Evolutionary conservation across 768 basidiomycete species (phyloP).

Genomic region (Crucibulum laeve): DNA sequence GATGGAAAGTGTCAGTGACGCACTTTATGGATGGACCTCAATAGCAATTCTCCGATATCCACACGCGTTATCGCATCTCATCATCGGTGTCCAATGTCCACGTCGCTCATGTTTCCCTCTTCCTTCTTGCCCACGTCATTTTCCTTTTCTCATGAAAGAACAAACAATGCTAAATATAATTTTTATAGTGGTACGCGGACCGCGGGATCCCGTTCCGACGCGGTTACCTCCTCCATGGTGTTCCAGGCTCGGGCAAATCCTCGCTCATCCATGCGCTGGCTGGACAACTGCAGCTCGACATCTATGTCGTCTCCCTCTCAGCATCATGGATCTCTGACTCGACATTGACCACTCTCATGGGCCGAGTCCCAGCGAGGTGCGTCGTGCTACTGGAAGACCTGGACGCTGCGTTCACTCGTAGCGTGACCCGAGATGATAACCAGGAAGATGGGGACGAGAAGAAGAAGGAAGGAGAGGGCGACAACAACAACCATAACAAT

Average conservation of each 20-base stretch:
- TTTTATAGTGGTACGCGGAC: slow-evolving; percentile 80
- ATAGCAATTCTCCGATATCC: slow-evolving; percentile 1
- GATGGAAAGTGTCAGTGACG: background rate
- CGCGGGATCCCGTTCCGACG: slow-evolving; percentile 90
- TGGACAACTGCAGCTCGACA: slow-evolving; percentile 85
- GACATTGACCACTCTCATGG: slow-evolving; percentile 82
- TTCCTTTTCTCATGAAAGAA: background rate
- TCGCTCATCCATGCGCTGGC: slow-evolving; percentile 86
- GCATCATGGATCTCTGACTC: slow-evolving; percentile 87
- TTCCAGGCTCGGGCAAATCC: slow-evolving; percentile 84
- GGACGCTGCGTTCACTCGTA: slow-evolving; percentile 83
- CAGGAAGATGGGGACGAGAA: slow-evolving; percentile 25
- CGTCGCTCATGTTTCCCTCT: slow-evolving; percentile 1
- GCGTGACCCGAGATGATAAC: slow-evolving; percentile 59
- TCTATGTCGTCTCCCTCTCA: slow-evolving; percentile 86
- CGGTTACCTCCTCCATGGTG: slow-evolving; percentile 80
- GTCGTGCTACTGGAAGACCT: slow-evolving; percentile 89
- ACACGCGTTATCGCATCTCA: background rate
- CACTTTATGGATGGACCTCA: too few species aligned
- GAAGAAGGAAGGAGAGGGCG: slow-evolving; percentile 25
- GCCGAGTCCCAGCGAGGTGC: slow-evolving; percentile 78
- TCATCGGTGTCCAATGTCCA: background rate
- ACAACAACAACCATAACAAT: slow-evolving; percentile 1
- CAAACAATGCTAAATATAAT: background rate
- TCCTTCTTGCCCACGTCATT: background rate